A percentile compares a stretch with the other conserved stretches of the same genome.
Evolutionary conservation across 1,284 basidiomycete genomes (phyloP).

Genomic region (Baeospora myosura): DNA sequence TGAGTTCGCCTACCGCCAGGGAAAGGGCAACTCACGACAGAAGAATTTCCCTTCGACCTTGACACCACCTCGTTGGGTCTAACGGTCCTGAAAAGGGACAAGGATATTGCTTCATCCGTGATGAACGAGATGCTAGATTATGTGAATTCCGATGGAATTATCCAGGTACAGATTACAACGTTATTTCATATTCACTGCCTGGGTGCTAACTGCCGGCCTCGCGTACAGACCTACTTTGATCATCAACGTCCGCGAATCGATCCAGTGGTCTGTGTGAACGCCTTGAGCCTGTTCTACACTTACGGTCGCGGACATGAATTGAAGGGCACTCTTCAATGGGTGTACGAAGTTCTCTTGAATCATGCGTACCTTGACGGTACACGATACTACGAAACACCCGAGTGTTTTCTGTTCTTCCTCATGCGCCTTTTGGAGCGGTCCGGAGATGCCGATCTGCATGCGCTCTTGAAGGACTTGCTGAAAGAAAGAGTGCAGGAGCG

Average conservation of each 20-base stretch:
- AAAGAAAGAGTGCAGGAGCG: constrained; percentile 40
- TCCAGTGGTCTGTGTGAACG: constrained; percentile 47
- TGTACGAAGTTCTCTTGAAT: constrained; percentile 39
- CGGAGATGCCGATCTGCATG: constrained; percentile 26
- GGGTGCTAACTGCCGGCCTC: background rate
- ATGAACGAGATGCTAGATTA: constrained; percentile 50
- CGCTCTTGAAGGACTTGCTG: constrained; percentile 30
- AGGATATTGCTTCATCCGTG: constrained; percentile 30
- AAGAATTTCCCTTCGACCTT: constrained; percentile 40
- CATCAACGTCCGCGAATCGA: constrained; percentile 42
- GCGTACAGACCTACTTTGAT: constrained; percentile 45
- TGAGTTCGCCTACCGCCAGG: constrained; percentile 17
- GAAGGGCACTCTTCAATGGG: constrained; percentile 40
- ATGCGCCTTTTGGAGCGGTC: constrained; percentile 36
- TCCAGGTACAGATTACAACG: constrained; percentile 26
- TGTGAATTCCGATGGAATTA: constrained; percentile 42
- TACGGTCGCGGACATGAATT: constrained; percentile 43
- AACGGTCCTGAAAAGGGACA: constrained; percentile 30
- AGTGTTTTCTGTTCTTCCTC: constrained; percentile 49
- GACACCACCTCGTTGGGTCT: constrained; percentile 47
- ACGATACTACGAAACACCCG: constrained; percentile 46
- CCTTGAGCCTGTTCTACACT: constrained; percentile 41
- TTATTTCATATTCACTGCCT: background rate
- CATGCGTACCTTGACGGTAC: constrained; percentile 50
- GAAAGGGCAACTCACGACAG: constrained; percentile 33